phyloP scores from a whole-genome alignment of 805 yeast genomes.

The Candida chauliodis region DNA sequence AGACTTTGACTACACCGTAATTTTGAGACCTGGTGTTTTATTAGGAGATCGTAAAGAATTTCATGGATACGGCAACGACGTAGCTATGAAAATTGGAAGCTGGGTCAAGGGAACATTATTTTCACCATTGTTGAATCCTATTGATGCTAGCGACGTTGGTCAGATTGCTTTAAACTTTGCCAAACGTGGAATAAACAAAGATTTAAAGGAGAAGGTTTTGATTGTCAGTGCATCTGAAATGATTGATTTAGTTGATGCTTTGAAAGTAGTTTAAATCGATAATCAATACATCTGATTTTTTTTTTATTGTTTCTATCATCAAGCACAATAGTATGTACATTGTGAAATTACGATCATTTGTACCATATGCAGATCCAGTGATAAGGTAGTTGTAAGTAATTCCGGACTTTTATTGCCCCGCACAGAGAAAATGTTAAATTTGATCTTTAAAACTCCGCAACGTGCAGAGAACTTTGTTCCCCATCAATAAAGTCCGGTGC shows the following conservation, averaged over 20 bases:
- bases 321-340: not conserved
- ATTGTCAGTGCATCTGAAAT: slow-evolving; percentile 20
- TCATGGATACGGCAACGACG: slow-evolving; percentile 35
- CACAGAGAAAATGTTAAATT: not conserved
- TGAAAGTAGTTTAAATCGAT: slow-evolving; percentile 3
- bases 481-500: not conserved
- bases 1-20: slow-evolving; percentile 66
- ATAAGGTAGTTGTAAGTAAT: too few species aligned
- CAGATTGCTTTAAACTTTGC: slow-evolving; percentile 48
- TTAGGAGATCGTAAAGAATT: slow-evolving; percentile 56
- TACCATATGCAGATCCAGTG: too few species aligned
- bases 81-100: slow-evolving; percentile 29
- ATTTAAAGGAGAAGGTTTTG: slow-evolving; percentile 19
- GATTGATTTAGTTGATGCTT: slow-evolving; percentile 14
- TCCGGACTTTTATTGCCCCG: slow-evolving; percentile 1
- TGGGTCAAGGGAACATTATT: slow-evolving; percentile 14
- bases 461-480: not conserved
- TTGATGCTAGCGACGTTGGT: slow-evolving; percentile 66
- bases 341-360: too few species aligned
- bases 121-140: slow-evolving; percentile 31
- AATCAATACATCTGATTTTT: too few species aligned
- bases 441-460: not conserved
- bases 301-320: too few species aligned
- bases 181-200: slow-evolving; percentile 13
- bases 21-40: slow-evolving; percentile 73